phyloP scores from a whole-genome alignment of 805 yeast genomes.

The Cyberlindnera subsufficiens region DNA sequence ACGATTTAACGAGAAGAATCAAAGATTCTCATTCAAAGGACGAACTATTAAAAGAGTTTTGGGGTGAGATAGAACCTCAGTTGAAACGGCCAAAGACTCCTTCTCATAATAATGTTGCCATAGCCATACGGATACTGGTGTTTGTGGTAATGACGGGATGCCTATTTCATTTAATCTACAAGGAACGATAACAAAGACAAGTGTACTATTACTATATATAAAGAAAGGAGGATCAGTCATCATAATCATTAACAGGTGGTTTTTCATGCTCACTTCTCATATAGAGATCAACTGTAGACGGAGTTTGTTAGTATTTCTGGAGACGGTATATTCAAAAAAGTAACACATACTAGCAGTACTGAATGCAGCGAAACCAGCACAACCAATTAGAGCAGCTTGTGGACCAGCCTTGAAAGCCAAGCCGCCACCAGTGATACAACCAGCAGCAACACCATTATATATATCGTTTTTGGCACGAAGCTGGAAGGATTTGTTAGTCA shows the following conservation, averaged over 20 bases:
- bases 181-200: not conserved
- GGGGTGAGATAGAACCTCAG: not conserved
- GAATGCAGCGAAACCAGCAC: conserved; percentile 97
- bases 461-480: conserved; percentile 83
- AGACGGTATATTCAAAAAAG: not conserved
- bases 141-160: too few relatives aligned
- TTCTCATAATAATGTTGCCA: too few relatives aligned
- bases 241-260: conserved; percentile 89
- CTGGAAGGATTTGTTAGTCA: conserved; percentile 4
- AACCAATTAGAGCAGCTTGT: conserved; percentile 82
- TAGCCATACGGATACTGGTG: too few relatives aligned
- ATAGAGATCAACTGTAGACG: conserved; percentile 54
- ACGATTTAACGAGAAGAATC: not conserved
- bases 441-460: conserved; percentile 87
- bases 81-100: too few relatives aligned
- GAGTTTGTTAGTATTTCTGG: conserved; percentile 1
- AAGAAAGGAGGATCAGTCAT: conserved; percentile 32
- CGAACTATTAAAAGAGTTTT: conserved; percentile 2
- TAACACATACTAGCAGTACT: conserved; percentile 54
- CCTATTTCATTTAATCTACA: not conserved
- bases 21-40: conserved; percentile 1
- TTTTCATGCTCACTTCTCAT: conserved; percentile 76
- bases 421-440: conserved; percentile 96
- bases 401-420: conserved; percentile 92
- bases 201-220: not conserved